Conservation (phyloP, 768 basidiomycete species). For the Pisolithus sp. region DNA sequence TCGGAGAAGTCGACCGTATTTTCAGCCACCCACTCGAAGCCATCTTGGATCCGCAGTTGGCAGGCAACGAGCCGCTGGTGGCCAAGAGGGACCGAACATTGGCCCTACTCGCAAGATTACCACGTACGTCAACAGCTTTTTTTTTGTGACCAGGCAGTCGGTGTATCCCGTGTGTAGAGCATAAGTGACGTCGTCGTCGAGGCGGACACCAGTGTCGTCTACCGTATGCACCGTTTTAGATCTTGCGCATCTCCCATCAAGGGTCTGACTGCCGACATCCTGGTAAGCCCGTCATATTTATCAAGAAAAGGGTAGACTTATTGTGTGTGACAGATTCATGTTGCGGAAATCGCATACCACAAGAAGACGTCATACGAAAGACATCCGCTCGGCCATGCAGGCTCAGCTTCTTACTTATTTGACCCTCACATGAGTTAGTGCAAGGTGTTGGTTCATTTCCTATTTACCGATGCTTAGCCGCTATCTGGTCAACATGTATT, state of each 20-base stretch:
- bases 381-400: slow-evolving; percentile 49
- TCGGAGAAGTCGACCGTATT: slow-evolving; percentile 69
- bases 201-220: slow-evolving; percentile 45
- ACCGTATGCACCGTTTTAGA: slow-evolving; percentile 82
- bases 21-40: slow-evolving; percentile 78
- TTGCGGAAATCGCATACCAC: slow-evolving; percentile 60
- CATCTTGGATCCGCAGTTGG: slow-evolving; percentile 51
- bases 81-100: slow-evolving; percentile 59
- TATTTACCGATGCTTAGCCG: neutral
- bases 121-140: slow-evolving; percentile 45
- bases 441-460: neutral
- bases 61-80: slow-evolving; percentile 42
- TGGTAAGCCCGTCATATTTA: slow-evolving; percentile 39
- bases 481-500: neutral
- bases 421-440: slow-evolving; percentile 23
- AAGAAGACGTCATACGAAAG: slow-evolving; percentile 45
- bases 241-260: slow-evolving; percentile 75
- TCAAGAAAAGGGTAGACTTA: neutral
- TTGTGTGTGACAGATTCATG: slow-evolving; percentile 23
- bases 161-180: slow-evolving; percentile 36
- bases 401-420: slow-evolving; percentile 21
- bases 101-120: slow-evolving; percentile 70
- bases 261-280: slow-evolving; percentile 76
- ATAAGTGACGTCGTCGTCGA: slow-evolving; percentile 42
- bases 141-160: neutral